These are phyloP conservation scores for Physcomitrellopsis africana DNA, from an alignment of 225 moss, liverwort and hornwort species.

Conservation along the genomic window DNA sequence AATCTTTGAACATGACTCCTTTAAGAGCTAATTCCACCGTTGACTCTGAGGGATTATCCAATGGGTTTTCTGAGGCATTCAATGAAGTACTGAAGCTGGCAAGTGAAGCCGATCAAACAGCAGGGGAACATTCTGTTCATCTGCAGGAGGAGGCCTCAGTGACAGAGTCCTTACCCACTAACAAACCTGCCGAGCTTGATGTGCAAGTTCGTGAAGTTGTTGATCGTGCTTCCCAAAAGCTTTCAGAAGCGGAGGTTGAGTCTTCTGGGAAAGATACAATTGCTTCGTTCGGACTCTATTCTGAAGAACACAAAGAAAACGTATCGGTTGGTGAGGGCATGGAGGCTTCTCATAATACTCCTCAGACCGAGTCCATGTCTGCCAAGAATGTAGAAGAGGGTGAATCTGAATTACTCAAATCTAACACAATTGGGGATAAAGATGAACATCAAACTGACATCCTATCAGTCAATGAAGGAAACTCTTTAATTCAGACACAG, in stretches of 20 bases:
- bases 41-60: conserved; percentile 16
- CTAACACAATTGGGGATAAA: not conserved
- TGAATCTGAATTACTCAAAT: conserved; percentile 2
- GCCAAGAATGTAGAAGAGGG: not conserved
- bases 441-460: conserved; percentile 8
- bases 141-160: conserved; percentile 33
- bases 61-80: conserved; percentile 32
- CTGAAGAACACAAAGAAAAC: conserved; percentile 19
- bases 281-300: conserved; percentile 17
- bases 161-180: conserved; percentile 23
- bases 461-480: conserved; percentile 2
- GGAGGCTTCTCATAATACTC: conserved; percentile 8
- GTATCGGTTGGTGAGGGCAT: conserved; percentile 1
- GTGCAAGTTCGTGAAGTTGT: conserved; percentile 23
- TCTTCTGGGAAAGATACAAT: conserved; percentile 9
- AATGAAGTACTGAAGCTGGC: conserved; percentile 42
- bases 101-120: conserved; percentile 38
- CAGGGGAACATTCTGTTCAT: conserved; percentile 28
- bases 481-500: not conserved
- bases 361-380: conserved; percentile 8
- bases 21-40: conserved; percentile 2
- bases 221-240: conserved; percentile 15
- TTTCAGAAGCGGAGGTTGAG: not conserved
- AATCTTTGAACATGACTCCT: conserved; percentile 16
- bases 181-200: conserved; percentile 27